A percentile compares a stretch with the other conserved stretches of the same genome.
phyloP scores from a whole-genome alignment of 768 basidiomycete species.

The Termitomyces sp. region DNA sequence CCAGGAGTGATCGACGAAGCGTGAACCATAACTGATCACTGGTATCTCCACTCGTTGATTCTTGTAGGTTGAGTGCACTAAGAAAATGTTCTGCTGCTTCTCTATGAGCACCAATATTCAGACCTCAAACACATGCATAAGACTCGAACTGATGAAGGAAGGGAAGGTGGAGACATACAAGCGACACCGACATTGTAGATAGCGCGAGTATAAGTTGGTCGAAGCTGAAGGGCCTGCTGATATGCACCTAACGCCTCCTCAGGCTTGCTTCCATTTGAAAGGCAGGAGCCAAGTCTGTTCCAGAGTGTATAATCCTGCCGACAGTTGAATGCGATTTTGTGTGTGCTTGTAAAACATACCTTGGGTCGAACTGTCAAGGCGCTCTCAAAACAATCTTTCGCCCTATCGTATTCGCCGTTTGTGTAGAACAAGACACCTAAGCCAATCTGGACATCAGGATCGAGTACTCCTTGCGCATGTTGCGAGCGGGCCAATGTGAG shows the following conservation, averaged over 20 bases:
- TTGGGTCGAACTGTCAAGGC: conserved; percentile 77
- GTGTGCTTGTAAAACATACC: conserved; percentile 16
- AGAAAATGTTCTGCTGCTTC: conserved; percentile 97
- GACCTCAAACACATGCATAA: conserved; percentile 40
- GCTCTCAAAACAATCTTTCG: conserved; percentile 92
- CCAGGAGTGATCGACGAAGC: conserved; percentile 70
- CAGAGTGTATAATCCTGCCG: conserved; percentile 84
- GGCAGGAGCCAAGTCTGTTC: conserved; percentile 92
- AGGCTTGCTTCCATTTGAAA: conserved; percentile 91
- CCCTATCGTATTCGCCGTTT: conserved; percentile 78
- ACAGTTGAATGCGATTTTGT: neutral
- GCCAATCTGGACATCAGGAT: conserved; percentile 91
- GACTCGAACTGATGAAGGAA: neutral
- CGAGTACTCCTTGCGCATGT: conserved; percentile 62
- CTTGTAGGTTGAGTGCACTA: conserved; percentile 77
- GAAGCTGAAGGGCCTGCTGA: conserved; percentile 80
- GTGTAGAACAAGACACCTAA: conserved; percentile 92
- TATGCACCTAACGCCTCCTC: conserved; percentile 92
- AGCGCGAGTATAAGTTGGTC: conserved; percentile 95
- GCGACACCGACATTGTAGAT: conserved; percentile 98
- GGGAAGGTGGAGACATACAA: conserved; percentile 48
- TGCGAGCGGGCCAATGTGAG: conserved; percentile 79
- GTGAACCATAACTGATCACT: conserved; percentile 90
- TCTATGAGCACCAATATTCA: conserved; percentile 93
- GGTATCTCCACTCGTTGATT: conserved; percentile 60